Percentiles rank a stretch among this genome's conserved stretches.
Evolutionary conservation across 805 yeast genomes (phyloP).

Genomic region (Saccharomycopsis babjevae): DNA sequence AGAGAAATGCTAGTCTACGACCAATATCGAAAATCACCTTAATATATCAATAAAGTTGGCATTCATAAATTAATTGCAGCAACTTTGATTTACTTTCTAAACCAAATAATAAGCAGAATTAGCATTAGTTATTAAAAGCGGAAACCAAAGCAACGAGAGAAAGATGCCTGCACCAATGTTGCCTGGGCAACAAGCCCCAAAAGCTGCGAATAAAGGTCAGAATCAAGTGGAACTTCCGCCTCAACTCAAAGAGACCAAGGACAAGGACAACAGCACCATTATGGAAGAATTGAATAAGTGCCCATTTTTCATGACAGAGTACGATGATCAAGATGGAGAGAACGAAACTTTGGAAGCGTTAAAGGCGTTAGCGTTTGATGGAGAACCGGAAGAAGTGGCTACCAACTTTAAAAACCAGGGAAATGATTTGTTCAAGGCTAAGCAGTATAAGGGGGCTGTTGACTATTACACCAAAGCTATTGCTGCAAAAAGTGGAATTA

Average conservation of each 20-base stretch:
- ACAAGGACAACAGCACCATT: constrained; percentile 66
- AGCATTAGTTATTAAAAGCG: background rate
- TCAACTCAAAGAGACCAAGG: constrained; percentile 52
- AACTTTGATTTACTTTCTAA: background rate
- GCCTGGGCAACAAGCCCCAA: constrained; percentile 19
- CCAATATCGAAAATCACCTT: too few relatives aligned
- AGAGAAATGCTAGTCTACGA: background rate
- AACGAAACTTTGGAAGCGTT: constrained; percentile 76
- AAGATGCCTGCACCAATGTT: constrained; percentile 6
- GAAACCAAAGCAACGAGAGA: background rate
- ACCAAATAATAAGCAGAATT: background rate
- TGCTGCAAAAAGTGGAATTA: constrained; percentile 53
- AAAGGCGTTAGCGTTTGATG: constrained; percentile 73
- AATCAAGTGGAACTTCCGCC: constrained; percentile 70
- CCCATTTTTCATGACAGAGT: constrained; percentile 89
- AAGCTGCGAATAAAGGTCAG: constrained; percentile 23
- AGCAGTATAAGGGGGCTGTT: constrained; percentile 63
- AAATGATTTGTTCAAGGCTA: constrained; percentile 69
- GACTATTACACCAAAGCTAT: constrained; percentile 73
- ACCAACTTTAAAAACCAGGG: constrained; percentile 87
- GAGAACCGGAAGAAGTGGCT: constrained; percentile 89
- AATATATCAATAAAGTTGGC: too few relatives aligned
- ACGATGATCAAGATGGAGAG: constrained; percentile 69
- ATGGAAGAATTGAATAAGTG: constrained; percentile 67
- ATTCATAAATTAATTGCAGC: too few relatives aligned